Evolutionary conservation across 768 basidiomycete genomes (phyloP).

Genomic region (Auriscalpium vulgare): DNA sequence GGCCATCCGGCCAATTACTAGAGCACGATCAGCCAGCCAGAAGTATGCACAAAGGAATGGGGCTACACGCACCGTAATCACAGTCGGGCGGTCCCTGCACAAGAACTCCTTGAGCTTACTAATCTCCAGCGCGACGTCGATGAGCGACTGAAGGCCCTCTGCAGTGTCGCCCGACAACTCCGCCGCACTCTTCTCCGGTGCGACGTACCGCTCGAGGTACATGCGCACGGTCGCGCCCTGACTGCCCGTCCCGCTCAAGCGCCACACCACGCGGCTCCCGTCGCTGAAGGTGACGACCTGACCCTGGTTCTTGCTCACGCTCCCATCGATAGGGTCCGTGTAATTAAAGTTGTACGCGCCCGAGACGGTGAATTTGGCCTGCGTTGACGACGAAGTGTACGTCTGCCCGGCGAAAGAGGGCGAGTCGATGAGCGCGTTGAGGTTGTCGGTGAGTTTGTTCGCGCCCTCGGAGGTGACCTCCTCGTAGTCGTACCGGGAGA

Average conservation of each 20-base stretch:
- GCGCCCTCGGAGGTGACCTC: conserved; percentile 92
- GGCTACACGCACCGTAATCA: conserved; percentile 55
- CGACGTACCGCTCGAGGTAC: conserved; percentile 92
- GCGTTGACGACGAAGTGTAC: conserved; percentile 60
- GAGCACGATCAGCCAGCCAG: too few species aligned
- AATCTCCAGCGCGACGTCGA: conserved; percentile 86
- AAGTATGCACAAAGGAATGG: too few species aligned
- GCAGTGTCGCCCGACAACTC: conserved; percentile 72
- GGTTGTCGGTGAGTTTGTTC: conserved; percentile 69
- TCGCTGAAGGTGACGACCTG: conserved; percentile 89
- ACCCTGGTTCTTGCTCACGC: conserved; percentile 91
- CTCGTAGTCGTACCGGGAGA: conserved; percentile 99
- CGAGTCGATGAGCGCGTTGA: conserved; percentile 64
- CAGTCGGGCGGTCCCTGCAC: conserved; percentile 85
- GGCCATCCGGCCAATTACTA: too few species aligned
- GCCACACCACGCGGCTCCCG: conserved; percentile 91
- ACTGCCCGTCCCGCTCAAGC: conserved; percentile 92
- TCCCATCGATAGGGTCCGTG: conserved; percentile 96
- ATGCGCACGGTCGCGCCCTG: conserved; percentile 93
- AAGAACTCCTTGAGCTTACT: conserved; percentile 83
- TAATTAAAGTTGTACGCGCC: conserved; percentile 86
- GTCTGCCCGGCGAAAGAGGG: conserved; percentile 60
- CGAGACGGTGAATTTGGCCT: conserved; percentile 67
- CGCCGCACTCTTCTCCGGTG: conserved; percentile 55
- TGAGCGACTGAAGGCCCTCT: conserved; percentile 88